Evolutionary conservation across 2,329 filamentous ascomycete species (phyloP), one percentile per base, ranked within the genome.

Genomic region (Aspergillus ibericus): DNA sequence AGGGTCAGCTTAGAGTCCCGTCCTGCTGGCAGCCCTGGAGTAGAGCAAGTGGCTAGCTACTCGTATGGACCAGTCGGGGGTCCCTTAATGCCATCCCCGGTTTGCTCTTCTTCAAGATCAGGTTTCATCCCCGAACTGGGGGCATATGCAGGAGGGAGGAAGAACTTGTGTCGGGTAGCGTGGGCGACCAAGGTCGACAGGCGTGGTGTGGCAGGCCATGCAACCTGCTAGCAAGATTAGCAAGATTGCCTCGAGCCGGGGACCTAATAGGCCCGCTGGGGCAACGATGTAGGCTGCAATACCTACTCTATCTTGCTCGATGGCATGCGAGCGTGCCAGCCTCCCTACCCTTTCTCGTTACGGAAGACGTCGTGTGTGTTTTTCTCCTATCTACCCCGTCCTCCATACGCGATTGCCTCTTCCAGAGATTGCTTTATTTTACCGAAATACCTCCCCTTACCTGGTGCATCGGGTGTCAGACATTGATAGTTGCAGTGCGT

Each of bases 401-500:
- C 29, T 10, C 8, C 29, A 9, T 32, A 32, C 16, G 27, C 25
- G 27, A 44, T 53, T 42, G 51, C 51, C n/a, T 44, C 36, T 44
- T 42, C 16, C 38, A 20, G 16, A 38, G 29, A 25, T 32, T 29
- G 29, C 27, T 35, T 53, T n/a, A 32, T 44, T 25, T 29, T 42
- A 42, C 51, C 40, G 40, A 40, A 15, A 3, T 29, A 27, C 4
- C 15, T 16, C 58, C 53, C 60, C 60, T 62, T 62, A 27, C 60
- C 58, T 58, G 42, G 52, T 56, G 55, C 60, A 58, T 60, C 55
- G 55, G 60, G 47, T 60, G 58, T 62, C 58, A 58, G 58, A 52
- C 55, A 56, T 53, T 38, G 51, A 58, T 49, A 29, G 38, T 34
- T 48, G 44, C 44, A 48, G 25, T 48, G n/a, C 27, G 25, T 32